Base-by-base conservation (phyloP, 352 stramenopile genomes). In the Phytophthora nicotianae region DNA sequence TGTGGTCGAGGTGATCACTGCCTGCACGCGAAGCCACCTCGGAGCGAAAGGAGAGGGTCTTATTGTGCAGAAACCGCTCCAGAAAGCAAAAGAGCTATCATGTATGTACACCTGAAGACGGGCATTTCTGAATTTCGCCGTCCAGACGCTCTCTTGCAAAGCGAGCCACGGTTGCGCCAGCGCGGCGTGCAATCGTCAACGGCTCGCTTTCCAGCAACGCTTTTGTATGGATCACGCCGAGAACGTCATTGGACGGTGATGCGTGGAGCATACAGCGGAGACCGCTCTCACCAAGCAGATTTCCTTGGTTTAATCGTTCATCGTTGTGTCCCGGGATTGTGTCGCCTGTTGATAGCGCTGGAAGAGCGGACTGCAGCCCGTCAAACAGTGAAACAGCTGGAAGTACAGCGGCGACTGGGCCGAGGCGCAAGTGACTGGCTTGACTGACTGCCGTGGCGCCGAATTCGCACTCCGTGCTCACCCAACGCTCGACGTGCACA, bases 331-430 rank as follows among this genome's bases (percentile, higher is more conserved):
- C n/a, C 17, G 19, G 17, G 41, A 66, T 67, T 56, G 58, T 56
- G 50, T 35, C 26, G 19, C 23, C 14, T 9, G 33, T 37, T 33
- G 35, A 63, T 52, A 62, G 53, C 37, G 52, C 45, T 63, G 35
- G 43, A 68, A 57, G 45, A 62, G 51, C 45, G 43, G 21, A 45
- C 43, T 62, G 45, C 32, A 57, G 42, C 32, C 41, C 51, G 33
- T 51, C 60, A 68, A 68, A 58, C 43, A 42, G 43, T 21, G 35
- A 40, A 68, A 62, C 60, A 68, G 60, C 60, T 68, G 53, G 24
- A 49, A 32, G 53, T 42, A 32, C 20, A 48, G 45, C 52, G 35
- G 35, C 43, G 52, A 61, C 33, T 48, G 32, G 24, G 41, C 17
- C 41, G 46, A 20, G 38, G 17, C 17, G 23, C 13, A 32, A 46